Conservation (phyloP, 2,329 filamentous ascomycete genomes). For the Nigrograna mackinnonii region DNA sequence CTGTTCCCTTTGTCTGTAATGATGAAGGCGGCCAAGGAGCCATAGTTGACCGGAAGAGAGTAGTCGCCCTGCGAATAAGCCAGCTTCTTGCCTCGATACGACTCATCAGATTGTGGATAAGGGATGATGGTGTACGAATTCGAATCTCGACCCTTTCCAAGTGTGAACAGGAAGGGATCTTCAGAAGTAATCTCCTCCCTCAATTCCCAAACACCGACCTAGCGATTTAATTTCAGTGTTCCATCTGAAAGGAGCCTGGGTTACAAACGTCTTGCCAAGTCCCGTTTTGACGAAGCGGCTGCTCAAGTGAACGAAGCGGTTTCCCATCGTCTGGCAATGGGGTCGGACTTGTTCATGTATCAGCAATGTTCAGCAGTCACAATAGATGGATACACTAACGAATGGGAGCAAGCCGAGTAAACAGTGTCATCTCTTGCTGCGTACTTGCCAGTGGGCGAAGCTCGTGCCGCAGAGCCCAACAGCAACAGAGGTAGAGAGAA, state of each 20-base stretch:
- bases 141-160: neutral
- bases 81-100: neutral
- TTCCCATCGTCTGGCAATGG: too few species aligned
- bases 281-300: constrained; percentile 1
- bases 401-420: too few species aligned
- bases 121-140: constrained; percentile 1
- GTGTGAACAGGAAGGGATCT: constrained; percentile 5
- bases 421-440: too few species aligned
- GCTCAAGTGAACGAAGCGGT: neutral
- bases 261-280: constrained; percentile 1
- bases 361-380: too few species aligned
- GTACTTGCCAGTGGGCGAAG: too few species aligned
- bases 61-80: constrained; percentile 6
- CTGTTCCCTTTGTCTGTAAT: constrained; percentile 2
- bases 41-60: constrained; percentile 1
- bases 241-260: neutral
- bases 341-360: too few species aligned
- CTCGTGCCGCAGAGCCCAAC: too few species aligned
- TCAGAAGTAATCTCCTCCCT: constrained; percentile 3
- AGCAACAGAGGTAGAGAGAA: too few species aligned
- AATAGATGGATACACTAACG: too few species aligned
- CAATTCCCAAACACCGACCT: constrained; percentile 6
- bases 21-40: constrained; percentile 4
- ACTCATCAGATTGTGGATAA: too few species aligned
- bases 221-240: neutral